phyloP scores from a whole-genome alignment of 805 yeast genomes.

The Diddensiella santjacobensis region DNA sequence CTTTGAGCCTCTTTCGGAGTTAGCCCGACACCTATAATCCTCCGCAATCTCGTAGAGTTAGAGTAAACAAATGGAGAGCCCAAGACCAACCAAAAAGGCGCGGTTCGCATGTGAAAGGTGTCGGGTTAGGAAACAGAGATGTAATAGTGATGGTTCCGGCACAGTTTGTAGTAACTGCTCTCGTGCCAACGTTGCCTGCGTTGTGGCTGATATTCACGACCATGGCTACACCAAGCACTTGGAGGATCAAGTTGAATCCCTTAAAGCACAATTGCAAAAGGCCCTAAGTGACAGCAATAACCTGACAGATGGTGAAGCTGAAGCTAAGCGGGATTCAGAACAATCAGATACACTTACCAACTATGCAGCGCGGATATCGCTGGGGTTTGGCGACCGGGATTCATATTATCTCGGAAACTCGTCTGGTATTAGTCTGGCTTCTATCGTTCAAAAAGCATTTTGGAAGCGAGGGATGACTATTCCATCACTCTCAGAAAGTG shows the following conservation, averaged over 20 bases:
- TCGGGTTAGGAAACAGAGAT: conserved; percentile 10
- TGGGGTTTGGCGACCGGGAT: conserved; percentile 7
- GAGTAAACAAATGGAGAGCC: background rate
- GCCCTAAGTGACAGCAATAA: background rate
- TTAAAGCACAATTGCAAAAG: conserved; percentile 1
- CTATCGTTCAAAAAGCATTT: conserved; percentile 9
- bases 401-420: conserved; percentile 10
- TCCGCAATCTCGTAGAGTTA: background rate
- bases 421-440: conserved; percentile 11
- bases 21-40: too few relatives aligned
- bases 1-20: too few relatives aligned
- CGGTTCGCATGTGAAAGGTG: conserved; percentile 14
- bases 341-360: conserved; percentile 2
- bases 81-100: conserved; percentile 5
- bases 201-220: background rate
- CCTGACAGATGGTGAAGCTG: conserved; percentile 3
- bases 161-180: conserved; percentile 6
- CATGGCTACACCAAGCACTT: conserved; percentile 6
- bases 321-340: conserved; percentile 1
- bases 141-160: conserved; percentile 9
- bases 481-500: conserved; percentile 2
- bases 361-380: conserved; percentile 10
- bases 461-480: conserved; percentile 9
- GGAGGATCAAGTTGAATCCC: conserved; percentile 5
- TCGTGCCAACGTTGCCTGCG: conserved; percentile 6